Base-by-base conservation (phyloP, 495 filamentous ascomycete species). In the Pyronema omphalodes region DNA sequence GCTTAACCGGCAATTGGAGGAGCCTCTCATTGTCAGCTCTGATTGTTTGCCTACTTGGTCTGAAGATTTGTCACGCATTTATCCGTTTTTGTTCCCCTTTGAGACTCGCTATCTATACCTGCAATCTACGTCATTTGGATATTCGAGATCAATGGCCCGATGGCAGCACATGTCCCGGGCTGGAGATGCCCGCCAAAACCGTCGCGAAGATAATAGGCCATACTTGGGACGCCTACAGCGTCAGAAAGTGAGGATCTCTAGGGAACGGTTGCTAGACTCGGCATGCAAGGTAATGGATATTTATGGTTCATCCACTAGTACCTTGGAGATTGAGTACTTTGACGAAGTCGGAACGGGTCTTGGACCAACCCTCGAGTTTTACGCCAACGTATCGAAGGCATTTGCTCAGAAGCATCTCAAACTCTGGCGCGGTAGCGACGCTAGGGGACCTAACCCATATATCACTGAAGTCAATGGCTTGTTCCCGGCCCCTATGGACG, bases 221-320 rank as follows among this genome's bases (percentile, higher is more conserved):
- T 93, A 89, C 75, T 74, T 96, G n/a, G 89, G 91, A 7, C 77
- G 89, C 39, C 74, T 95, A 7, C 91, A 95, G 66, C 81, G 93
- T 53, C 93, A 99, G 61, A 99, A 99, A 67, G 91, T 99, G 17
- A 83, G 93, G 23, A 96, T 99, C 54, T 93, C 88, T 6, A 77
- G 93, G 37, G 77, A 79, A 6, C 86, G 89, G 53, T 94, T 99
- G 49, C 73, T 99, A 3, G 93, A 99, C 61, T 95, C 93, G 19
- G 93, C 93, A 0, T 74, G 94, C 62, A 99, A 96, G 66, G 93
- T 99, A n/a, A 95, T 99, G 93, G 91, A 99, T 58, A 79, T 96
- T 6, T 99, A 99, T 65, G 93, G 93, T 1, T 84, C 85, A 3
- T 95, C 88, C 4, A 83, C 91, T 37, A 96, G 93, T 66, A 82